Base-by-base conservation (phyloP, 2,329 filamentous ascomycete species). In the Claviceps capensis region DNA sequence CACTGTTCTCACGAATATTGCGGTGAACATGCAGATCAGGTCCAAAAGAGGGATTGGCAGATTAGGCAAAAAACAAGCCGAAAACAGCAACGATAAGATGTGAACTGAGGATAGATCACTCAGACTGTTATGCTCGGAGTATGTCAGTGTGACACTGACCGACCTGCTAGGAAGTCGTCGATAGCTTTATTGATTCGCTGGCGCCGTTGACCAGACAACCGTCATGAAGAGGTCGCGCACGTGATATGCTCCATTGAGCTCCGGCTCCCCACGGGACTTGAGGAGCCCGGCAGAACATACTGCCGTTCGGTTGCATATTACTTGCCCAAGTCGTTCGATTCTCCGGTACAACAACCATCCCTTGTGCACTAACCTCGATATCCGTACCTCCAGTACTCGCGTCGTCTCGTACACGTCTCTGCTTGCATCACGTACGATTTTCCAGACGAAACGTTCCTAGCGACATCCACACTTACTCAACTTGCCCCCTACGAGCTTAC, bases 281-380 rank as follows among this genome's bases (percentile, higher is more conserved):
- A 59, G n/a, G 61, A 58, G 57, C 55, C 51, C 44, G 50, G 54
- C 62, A 62, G 63, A 60, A 62, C 59, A 58, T 64, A 55, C 59
- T 58, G 57, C 60, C 52, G 42, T 52, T 59, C 57, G 57, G 54
- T 55, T 57, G 53, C 58, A 57, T 59, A 57, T 23, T 34, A 34
- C 42, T 44, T 44, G 59, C 14, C 16, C 23, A 45, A 34, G 23
- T 59, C 63, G 57, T 63, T 64, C 63, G 63, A 2, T 62, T 60
- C 58, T 60, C 58, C 53, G 43, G 49, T 54, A 55, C 47, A 53
- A 55, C 53, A 54, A 16, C 16, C 13, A 57, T 50, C 54, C 63
- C 62, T 63, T 63, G 58, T 61, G 59, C 58, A 63, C 50, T 55
- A 41, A 58, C 61, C 61, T 62, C 55, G 61, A 64, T 58, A 52